Percentiles rank a stretch among this genome's conserved stretches.
Conservation (phyloP, 306 rosid species). For the Canavalia gladiata region DNA sequence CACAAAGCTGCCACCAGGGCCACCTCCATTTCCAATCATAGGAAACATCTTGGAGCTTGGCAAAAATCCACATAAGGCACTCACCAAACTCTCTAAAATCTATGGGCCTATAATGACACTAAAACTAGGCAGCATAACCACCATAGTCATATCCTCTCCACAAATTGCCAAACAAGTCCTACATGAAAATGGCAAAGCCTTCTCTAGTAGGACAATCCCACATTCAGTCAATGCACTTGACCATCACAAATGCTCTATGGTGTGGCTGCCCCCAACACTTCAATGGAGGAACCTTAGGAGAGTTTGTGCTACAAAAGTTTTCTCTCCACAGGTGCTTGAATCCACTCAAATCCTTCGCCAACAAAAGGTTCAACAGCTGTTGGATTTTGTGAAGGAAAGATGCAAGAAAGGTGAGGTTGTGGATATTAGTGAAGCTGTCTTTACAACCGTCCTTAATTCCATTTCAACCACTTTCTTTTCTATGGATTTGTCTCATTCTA, state of each 20-base stretch:
- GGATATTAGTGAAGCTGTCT: conserved; percentile 37
- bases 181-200: not conserved
- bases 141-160: conserved; percentile 45
- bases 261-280: not conserved
- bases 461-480: conserved; percentile 39
- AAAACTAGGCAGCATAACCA: conserved; percentile 36
- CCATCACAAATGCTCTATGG: not conserved
- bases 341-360: conserved; percentile 29
- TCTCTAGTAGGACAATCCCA: conserved; percentile 31
- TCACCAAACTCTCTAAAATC: conserved; percentile 35
- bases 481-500: conserved; percentile 18
- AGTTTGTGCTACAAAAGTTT: conserved; percentile 42
- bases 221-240: not conserved
- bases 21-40: conserved; percentile 35
- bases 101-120: conserved; percentile 45
- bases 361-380: conserved; percentile 16
- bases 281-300: conserved; percentile 36
- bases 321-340: conserved; percentile 32
- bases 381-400: conserved; percentile 24
- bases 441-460: conserved; percentile 1
- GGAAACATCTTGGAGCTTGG: conserved; percentile 47
- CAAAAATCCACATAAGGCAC: conserved; percentile 20
- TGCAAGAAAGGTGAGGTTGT: conserved; percentile 19
- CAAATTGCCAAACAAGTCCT: conserved; percentile 38
- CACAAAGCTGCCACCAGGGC: conserved; percentile 44